Evolutionary conservation across 2,329 filamentous ascomycete genomes (phyloP).

Genomic region (Xylariales sp.): DNA sequence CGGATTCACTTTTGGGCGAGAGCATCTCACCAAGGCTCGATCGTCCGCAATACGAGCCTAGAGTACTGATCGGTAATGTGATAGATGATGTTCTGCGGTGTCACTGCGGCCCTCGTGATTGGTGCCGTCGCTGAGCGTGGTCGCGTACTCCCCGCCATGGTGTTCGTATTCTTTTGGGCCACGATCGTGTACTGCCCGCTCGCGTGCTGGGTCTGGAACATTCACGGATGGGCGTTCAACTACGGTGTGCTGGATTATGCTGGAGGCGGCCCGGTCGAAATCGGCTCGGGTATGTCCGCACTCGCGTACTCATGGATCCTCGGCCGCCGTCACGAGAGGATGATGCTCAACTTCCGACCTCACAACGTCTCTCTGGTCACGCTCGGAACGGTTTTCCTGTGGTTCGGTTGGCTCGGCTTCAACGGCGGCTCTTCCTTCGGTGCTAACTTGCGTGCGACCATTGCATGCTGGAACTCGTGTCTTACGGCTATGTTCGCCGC

Average conservation of each 20-base stretch:
- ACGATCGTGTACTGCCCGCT: conserved; percentile 97
- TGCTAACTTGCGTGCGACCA: conserved; percentile 90
- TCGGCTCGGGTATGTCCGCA: conserved; percentile 91
- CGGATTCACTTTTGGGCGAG: neutral
- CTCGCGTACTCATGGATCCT: conserved; percentile 96
- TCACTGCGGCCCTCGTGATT: conserved; percentile 90
- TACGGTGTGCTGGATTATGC: conserved; percentile 97
- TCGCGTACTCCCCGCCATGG: conserved; percentile 90
- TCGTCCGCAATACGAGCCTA: neutral
- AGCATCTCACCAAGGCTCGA: neutral
- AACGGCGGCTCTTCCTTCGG: conserved; percentile 96
- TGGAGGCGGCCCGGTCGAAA: conserved; percentile 96
- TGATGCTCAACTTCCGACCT: conserved; percentile 99
- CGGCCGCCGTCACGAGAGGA: conserved; percentile 95
- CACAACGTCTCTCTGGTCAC: conserved; percentile 99
- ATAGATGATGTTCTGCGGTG: conserved; percentile 96
- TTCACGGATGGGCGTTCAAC: conserved; percentile 90
- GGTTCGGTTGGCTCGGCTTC: conserved; percentile 99
- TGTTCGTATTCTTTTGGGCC: conserved; percentile 96
- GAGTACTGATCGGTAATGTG: conserved; percentile 28
- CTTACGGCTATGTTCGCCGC: conserved; percentile 91
- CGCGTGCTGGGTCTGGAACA: conserved; percentile 96
- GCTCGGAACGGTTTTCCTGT: conserved; percentile 92
- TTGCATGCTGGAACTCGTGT: conserved; percentile 99
- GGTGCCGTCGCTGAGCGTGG: conserved; percentile 95